phyloP scores from a whole-genome alignment of 2,329 filamentous ascomycete species.

The Arachnomyces sp. region DNA sequence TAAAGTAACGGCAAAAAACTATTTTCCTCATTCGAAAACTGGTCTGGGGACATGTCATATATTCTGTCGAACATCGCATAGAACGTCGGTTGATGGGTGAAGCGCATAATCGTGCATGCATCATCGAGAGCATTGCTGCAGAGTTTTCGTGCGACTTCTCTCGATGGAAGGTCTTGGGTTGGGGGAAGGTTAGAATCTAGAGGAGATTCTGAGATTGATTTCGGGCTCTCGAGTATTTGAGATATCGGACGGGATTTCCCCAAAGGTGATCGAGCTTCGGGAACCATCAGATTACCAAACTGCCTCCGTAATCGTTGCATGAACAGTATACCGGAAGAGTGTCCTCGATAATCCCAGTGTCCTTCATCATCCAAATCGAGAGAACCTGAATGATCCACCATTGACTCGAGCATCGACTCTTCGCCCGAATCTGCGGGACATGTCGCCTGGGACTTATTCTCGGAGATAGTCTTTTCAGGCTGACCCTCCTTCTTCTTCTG shows the following conservation, averaged over 20 bases:
- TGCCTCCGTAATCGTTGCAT: slow-evolving; percentile 80
- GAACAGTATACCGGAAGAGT: slow-evolving; percentile 86
- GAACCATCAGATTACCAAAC: slow-evolving; percentile 65
- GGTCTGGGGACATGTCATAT: slow-evolving; percentile 61
- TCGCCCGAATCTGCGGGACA: slow-evolving; percentile 41
- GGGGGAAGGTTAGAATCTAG: slow-evolving; percentile 47
- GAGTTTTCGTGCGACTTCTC: slow-evolving; percentile 48
- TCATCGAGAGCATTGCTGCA: slow-evolving; percentile 56
- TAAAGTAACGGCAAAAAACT: slow-evolving; percentile 65
- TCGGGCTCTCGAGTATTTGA: slow-evolving; percentile 62
- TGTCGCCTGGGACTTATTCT: slow-evolving; percentile 8
- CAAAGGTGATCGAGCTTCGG: slow-evolving; percentile 50
- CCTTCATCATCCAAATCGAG: slow-evolving; percentile 87
- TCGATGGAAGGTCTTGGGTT: slow-evolving; percentile 62
- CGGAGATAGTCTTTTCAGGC: slow-evolving; percentile 11
- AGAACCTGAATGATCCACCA: slow-evolving; percentile 88
- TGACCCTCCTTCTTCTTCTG: slow-evolving; percentile 27
- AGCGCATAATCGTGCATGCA: slow-evolving; percentile 57
- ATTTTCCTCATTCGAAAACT: slow-evolving; percentile 57
- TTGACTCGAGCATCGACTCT: slow-evolving; percentile 75
- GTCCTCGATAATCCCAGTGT: slow-evolving; percentile 90
- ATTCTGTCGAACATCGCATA: slow-evolving; percentile 68
- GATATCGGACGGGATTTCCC: slow-evolving; percentile 43
- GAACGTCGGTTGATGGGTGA: slow-evolving; percentile 76
- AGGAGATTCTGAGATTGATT: slow-evolving; percentile 57